These are phyloP conservation scores for Ogataea pini DNA, from an alignment of 805 yeast species.

Conservation along the genomic window DNA sequence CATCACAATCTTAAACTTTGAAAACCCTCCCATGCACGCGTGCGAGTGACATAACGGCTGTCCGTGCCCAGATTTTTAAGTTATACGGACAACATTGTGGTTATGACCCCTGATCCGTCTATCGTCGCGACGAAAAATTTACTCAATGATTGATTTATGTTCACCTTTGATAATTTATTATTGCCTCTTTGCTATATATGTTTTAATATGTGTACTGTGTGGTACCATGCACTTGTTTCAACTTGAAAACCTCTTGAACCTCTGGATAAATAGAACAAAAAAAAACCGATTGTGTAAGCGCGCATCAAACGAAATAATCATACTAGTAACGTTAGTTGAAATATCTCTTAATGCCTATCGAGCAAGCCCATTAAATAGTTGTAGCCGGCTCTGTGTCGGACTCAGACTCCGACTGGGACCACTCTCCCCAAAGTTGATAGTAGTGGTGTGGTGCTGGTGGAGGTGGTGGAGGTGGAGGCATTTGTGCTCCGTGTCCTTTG, in stretches of 20 bases:
- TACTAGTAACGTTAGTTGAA: neutral
- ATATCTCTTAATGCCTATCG: neutral
- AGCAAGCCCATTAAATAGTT: neutral
- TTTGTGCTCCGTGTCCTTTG: neutral
- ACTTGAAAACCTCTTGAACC: conserved; percentile 1
- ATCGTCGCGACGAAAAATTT: neutral
- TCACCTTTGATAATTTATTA: neutral
- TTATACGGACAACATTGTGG: too few species aligned
- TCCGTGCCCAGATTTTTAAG: too few species aligned
- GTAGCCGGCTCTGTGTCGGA: conserved; percentile 7
- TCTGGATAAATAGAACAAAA: neutral
- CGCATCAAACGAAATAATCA: neutral
- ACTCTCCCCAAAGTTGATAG: conserved; percentile 1
- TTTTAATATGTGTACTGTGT: neutral
- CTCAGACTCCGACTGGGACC: conserved; percentile 4
- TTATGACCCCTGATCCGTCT: neutral
- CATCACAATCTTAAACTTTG: too few species aligned
- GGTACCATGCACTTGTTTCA: neutral
- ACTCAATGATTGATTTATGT: too few species aligned
- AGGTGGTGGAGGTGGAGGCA: conserved; percentile 7
- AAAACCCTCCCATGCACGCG: too few species aligned
- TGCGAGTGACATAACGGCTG: too few species aligned
- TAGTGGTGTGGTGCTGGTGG: neutral
- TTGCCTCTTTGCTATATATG: neutral
- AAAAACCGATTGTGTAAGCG: neutral